Conservation (phyloP, 148 eudicot genomes). For the Talinum fruticosum region DNA sequence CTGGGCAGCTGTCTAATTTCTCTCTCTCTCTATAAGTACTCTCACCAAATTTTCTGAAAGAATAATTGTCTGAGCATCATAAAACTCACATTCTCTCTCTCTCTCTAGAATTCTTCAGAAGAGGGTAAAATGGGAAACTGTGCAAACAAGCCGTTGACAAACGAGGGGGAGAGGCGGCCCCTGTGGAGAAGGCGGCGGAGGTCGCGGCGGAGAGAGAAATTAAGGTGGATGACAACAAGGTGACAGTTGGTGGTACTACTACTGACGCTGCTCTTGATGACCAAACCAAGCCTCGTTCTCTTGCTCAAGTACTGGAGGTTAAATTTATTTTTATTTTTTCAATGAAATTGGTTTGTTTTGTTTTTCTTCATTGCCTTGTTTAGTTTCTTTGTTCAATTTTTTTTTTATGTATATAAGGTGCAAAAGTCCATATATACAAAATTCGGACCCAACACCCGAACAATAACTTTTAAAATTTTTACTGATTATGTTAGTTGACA, state of each 20-base stretch:
- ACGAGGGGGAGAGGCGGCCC: neutral
- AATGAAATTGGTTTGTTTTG: neutral
- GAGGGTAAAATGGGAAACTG: slow-evolving; percentile 7
- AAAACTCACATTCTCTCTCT: neutral
- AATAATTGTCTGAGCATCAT: neutral
- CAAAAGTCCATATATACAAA: too few species aligned
- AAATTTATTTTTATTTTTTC: neutral
- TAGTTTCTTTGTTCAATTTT: too few species aligned
- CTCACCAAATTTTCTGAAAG: neutral
- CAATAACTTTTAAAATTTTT: too few species aligned
- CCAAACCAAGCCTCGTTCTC: neutral
- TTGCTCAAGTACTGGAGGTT: slow-evolving; percentile 6
- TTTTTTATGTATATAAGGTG: too few species aligned
- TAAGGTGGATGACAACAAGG: neutral
- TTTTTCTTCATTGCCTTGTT: neutral
- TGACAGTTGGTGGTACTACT: neutral
- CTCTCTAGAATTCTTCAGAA: neutral
- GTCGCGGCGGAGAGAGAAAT: neutral
- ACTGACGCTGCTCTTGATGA: neutral
- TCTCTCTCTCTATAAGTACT: neutral
- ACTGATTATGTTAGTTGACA: too few species aligned
- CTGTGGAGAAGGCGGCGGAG: neutral
- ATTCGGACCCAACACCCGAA: too few species aligned
- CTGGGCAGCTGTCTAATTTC: neutral
- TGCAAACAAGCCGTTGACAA: neutral